These are phyloP conservation scores for Hyaloperonospora brassicae DNA, from an alignment of 352 stramenopile genomes.

Conservation along the genomic window DNA sequence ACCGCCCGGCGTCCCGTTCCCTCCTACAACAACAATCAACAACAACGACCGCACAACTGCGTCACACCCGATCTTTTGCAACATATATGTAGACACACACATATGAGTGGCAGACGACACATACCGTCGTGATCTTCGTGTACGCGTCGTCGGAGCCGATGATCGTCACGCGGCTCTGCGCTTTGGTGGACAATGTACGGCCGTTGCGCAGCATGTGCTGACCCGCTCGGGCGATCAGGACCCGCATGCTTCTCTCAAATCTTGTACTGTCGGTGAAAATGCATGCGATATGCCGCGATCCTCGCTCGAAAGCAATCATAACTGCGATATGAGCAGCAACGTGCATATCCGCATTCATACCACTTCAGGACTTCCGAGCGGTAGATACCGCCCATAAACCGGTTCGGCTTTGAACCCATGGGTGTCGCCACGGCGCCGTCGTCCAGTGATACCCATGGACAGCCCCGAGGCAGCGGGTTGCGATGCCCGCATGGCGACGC, in stretches of 20 bases:
- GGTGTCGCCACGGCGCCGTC: no score
- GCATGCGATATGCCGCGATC: no score
- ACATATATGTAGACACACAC: no score
- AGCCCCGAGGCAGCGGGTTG: conserved; percentile 10
- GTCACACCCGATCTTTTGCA: neutral
- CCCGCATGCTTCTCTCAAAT: no score
- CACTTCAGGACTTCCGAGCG: no score
- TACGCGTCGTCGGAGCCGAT: conserved; percentile 70
- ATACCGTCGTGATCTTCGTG: conserved; percentile 54
- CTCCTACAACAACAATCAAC: conserved; percentile 22
- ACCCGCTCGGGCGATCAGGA: conserved; percentile 3
- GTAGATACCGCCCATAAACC: no score
- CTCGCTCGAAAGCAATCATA: no score
- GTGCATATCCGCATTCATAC: no score
- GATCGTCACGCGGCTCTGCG: conserved; percentile 61
- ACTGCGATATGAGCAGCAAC: no score
- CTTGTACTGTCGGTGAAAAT: no score
- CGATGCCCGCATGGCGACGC: conserved; percentile 53
- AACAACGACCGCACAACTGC: conserved; percentile 2
- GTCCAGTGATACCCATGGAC: conserved; percentile 1
- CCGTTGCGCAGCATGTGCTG: conserved; percentile 19
- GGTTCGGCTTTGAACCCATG: no score
- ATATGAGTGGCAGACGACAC: conserved; percentile 6
- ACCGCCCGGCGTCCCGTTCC: conserved; percentile 63
- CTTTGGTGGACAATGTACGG: conserved; percentile 29